phyloP scores from a whole-genome alignment of 768 basidiomycete genomes.

The Auriscalpium vulgare region DNA sequence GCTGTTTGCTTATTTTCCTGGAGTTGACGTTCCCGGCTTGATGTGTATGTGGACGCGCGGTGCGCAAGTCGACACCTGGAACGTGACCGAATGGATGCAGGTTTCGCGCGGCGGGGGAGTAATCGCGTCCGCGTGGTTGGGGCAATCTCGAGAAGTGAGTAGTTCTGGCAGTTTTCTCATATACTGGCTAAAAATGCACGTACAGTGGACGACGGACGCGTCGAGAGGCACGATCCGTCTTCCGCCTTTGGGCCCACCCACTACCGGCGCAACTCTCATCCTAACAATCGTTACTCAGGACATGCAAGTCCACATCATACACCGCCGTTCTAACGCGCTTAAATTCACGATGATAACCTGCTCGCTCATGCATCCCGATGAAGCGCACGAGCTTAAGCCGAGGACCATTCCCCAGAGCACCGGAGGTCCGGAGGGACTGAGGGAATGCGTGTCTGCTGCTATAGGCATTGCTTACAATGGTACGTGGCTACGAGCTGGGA shows the following conservation, averaged over 20 bases:
- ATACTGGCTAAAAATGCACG: background rate
- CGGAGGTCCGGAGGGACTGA: slow-evolving; percentile 2
- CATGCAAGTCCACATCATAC: slow-evolving; percentile 7
- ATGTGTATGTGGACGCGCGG: slow-evolving; percentile 62
- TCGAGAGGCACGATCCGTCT: slow-evolving; percentile 5
- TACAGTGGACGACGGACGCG: slow-evolving; percentile 8
- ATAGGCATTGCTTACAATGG: slow-evolving; percentile 14
- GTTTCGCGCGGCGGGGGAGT: slow-evolving; percentile 46
- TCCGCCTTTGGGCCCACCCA: slow-evolving; percentile 13
- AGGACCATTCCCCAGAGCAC: background rate
- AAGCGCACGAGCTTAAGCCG: slow-evolving; percentile 1
- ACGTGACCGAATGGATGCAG: slow-evolving; percentile 46
- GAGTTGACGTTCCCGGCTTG: slow-evolving; percentile 44
- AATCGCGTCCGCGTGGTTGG: slow-evolving; percentile 58
- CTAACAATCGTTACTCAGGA: slow-evolving; percentile 11
- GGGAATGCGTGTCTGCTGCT: slow-evolving; percentile 8
- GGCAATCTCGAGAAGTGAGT: slow-evolving; percentile 49
- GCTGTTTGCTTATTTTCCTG: slow-evolving; percentile 73
- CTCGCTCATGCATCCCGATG: slow-evolving; percentile 11
- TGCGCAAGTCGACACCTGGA: slow-evolving; percentile 54
- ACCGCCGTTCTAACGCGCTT: background rate
- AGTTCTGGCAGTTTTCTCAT: no score
- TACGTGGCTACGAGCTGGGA: background rate
- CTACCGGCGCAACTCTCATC: slow-evolving; percentile 5
- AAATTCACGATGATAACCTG: slow-evolving; percentile 6